Base-by-base conservation (phyloP, 2,329 filamentous ascomycete genomes). In the Pseudogymnoascus destructans region DNA sequence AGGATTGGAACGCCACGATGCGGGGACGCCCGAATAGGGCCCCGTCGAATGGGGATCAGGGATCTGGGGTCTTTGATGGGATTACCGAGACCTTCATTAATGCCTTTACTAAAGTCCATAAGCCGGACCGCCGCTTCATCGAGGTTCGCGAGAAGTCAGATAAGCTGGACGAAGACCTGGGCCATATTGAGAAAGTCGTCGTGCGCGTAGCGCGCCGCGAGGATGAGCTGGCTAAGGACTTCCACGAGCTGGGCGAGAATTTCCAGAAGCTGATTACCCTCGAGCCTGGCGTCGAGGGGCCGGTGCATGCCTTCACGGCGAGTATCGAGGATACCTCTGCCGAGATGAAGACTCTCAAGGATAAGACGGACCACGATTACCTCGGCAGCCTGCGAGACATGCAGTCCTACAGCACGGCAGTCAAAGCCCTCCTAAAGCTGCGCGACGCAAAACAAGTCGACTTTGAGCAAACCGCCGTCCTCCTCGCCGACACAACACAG, bases 381-480 rank as follows among this genome's bases (percentile, higher is more conserved):
- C 82, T 98, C 1, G 89, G 89, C 64, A 92, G 86, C 58, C 77
- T 98, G 57, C 84, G 90, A 56, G 93, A 98, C 73, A 95, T 97
- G 91, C 88, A 95, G 66, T 86, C 90, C 23, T 98, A 97, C 72
- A 92, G 90, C 63, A 75, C 81, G n/a, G 86, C 90, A 0, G 76
- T 97, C 52, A 95, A 95, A 72, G 79, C 82, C 21, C 83, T 98
- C 4, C 82, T 98, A 63, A 95, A 95, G 71, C 89, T 89, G 1
- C 85, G 93, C 33, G 93, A 98, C 74, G 90, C 95, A 74, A 98
- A 98, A 70, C 93, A 98, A 71, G 85, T 98, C 59, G 93, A 98
- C 74, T 95, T 92, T 68, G 93, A 98, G 73, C 91, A 89, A 63
- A 79, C 98, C 32, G 95, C 90, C 25, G 92, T 97, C 70, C 97